Conservation (phyloP, 495 filamentous ascomycete genomes). For the Penicillium pulvis region DNA sequence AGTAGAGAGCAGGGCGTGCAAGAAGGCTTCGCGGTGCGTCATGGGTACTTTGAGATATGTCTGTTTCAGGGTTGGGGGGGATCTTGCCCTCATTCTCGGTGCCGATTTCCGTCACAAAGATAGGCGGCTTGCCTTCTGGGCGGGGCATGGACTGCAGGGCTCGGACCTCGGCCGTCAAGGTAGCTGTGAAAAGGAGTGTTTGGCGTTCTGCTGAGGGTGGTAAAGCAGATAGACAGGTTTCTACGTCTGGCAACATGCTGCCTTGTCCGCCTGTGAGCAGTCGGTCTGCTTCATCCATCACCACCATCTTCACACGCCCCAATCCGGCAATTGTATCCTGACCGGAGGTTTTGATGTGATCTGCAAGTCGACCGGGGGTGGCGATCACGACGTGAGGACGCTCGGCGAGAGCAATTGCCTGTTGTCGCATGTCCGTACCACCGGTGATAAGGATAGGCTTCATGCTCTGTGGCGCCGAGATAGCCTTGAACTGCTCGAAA, state of each 20-base stretch:
- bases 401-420: constrained; percentile 78
- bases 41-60: constrained; percentile 84
- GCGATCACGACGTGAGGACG: constrained; percentile 92
- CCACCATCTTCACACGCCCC: constrained; percentile 75
- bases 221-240: constrained; percentile 78
- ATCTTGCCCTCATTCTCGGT: constrained; percentile 66
- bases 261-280: constrained; percentile 74
- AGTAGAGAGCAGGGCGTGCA: constrained; percentile 86
- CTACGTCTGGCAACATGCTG: constrained; percentile 91
- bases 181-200: constrained; percentile 95
- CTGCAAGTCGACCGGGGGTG: constrained; percentile 89
- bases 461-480: constrained; percentile 80
- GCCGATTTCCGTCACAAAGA: constrained; percentile 87
- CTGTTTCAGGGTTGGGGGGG: constrained; percentile 75
- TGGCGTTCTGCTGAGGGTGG: constrained; percentile 75
- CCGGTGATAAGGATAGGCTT: constrained; percentile 87
- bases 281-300: constrained; percentile 95
- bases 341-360: constrained; percentile 89
- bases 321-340: constrained; percentile 85
- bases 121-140: constrained; percentile 65
- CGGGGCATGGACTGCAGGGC: constrained; percentile 75
- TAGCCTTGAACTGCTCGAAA: constrained; percentile 90
- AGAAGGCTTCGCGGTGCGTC: constrained; percentile 88
- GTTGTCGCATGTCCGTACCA: constrained; percentile 86
- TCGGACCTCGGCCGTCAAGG: constrained; percentile 88